These are phyloP conservation scores for Aspergillus hortae DNA, from an alignment of 2,329 filamentous ascomycete species.

Conservation along the genomic window DNA sequence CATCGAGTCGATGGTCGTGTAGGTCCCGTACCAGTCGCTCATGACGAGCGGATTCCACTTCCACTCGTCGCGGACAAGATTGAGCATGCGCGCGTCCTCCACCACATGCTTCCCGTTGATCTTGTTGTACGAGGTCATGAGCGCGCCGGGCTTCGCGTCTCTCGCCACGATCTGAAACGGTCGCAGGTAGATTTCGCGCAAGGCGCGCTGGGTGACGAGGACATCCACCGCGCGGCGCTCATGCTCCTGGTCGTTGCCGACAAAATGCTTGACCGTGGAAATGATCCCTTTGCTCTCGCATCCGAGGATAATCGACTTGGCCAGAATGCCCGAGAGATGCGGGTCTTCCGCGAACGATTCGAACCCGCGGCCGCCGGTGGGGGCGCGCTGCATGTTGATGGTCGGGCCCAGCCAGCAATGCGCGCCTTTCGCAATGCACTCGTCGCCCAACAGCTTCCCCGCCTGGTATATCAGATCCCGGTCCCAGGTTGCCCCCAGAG, in stretches of 20 bases:
- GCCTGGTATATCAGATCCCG: slow-evolving; percentile 50
- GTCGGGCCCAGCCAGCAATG: slow-evolving; percentile 60
- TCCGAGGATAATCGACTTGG: slow-evolving; percentile 51
- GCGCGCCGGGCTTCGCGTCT: slow-evolving; percentile 48
- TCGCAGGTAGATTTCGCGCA: slow-evolving; percentile 57
- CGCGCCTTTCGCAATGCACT: slow-evolving; percentile 59
- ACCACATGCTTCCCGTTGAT: slow-evolving; percentile 43
- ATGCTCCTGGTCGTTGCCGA: slow-evolving; percentile 34
- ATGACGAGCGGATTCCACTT: slow-evolving; percentile 31
- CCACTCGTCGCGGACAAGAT: slow-evolving; percentile 32
- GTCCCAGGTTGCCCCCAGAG: slow-evolving; percentile 58
- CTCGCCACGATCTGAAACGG: slow-evolving; percentile 57
- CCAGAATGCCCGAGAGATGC: slow-evolving; percentile 19
- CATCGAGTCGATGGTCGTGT: slow-evolving; percentile 17
- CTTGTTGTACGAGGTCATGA: slow-evolving; percentile 55
- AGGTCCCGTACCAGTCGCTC: slow-evolving; percentile 29
- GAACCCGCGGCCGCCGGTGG: slow-evolving; percentile 30
- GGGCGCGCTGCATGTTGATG: slow-evolving; percentile 60
- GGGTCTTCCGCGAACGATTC: slow-evolving; percentile 27
- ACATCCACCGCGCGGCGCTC: slow-evolving; percentile 28
- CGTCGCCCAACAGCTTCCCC: slow-evolving; percentile 65
- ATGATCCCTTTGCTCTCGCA: slow-evolving; percentile 66
- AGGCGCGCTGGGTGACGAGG: slow-evolving; percentile 42
- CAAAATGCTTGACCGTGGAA: slow-evolving; percentile 65
- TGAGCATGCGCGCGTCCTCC: slow-evolving; percentile 24